Conservation (phyloP, 495 filamentous ascomycete genomes). For the Penicillium goetzii region DNA sequence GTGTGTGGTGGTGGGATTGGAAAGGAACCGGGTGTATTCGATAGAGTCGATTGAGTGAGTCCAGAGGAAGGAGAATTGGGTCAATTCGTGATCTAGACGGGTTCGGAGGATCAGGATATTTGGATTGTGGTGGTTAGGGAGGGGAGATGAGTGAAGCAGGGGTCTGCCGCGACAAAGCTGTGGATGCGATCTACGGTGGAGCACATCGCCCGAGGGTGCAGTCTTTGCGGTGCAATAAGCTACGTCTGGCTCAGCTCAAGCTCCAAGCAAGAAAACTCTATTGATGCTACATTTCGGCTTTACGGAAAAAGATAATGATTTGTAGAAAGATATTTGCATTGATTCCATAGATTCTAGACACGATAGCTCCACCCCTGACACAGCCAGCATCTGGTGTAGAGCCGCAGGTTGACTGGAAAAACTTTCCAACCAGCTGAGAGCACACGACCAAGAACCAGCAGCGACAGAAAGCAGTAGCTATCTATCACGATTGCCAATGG, state of each 20-base stretch:
- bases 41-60: background rate
- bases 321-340: background rate
- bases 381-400: background rate
- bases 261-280: background rate
- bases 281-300: background rate
- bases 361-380: background rate
- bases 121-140: background rate
- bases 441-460: background rate
- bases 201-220: conserved; percentile 32
- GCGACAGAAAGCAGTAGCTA: background rate
- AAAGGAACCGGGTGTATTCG: background rate
- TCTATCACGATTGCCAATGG: background rate
- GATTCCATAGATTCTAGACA: background rate
- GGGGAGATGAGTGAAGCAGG: background rate
- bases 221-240: background rate
- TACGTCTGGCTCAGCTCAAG: background rate
- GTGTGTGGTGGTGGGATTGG: conserved; percentile 13
- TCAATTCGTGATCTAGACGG: background rate
- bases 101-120: conserved; percentile 1
- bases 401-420: background rate
- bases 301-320: background rate
- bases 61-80: background rate
- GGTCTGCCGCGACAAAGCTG: conserved; percentile 16
- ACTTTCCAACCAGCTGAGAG: background rate
- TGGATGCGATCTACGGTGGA: conserved; percentile 38